Evolutionary conservation across 2,329 filamentous ascomycete species (phyloP).

Genomic region (Aspergillus carbonarius): DNA sequence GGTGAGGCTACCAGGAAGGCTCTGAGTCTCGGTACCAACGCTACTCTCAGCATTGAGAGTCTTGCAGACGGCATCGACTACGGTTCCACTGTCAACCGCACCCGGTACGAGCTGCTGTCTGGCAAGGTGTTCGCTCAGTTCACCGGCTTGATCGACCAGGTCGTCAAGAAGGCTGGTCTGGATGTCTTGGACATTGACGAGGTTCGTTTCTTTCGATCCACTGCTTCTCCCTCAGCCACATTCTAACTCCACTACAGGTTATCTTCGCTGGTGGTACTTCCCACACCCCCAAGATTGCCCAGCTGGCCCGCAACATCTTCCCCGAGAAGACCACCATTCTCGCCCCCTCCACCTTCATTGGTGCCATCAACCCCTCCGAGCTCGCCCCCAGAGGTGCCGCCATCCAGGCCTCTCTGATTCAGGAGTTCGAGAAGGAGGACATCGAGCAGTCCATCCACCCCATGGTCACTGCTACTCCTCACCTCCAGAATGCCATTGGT

Average conservation of each 20-base stretch:
- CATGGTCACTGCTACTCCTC: constrained; percentile 88
- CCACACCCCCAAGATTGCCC: constrained; percentile 89
- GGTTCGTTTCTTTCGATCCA: constrained; percentile 30
- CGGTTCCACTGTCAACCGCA: constrained; percentile 84
- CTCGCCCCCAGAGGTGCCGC: constrained; percentile 85
- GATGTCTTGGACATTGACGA: constrained; percentile 93
- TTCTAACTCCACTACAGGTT: constrained; percentile 49
- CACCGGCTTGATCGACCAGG: constrained; percentile 78
- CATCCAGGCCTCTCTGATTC: constrained; percentile 89
- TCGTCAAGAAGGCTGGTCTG: constrained; percentile 85
- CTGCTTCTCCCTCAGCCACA: not conserved
- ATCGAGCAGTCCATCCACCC: constrained; percentile 96
- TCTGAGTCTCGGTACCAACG: constrained; percentile 81
- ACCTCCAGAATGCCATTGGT: constrained; percentile 84
- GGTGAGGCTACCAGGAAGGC: constrained; percentile 90
- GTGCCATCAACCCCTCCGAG: constrained; percentile 90
- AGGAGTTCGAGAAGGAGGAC: constrained; percentile 90
- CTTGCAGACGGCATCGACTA: constrained; percentile 88
- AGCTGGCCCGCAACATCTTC: constrained; percentile 77
- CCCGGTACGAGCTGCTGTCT: constrained; percentile 86
- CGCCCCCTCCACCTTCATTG: constrained; percentile 74
- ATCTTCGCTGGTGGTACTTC: constrained; percentile 89
- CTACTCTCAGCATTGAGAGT: constrained; percentile 89
- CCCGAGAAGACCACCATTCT: constrained; percentile 73
- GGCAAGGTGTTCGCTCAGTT: constrained; percentile 87